These are phyloP conservation scores for Dimargaris cristalligena DNA, from an alignment of 192 early-diverging fungal genomes.

Conservation along the genomic window DNA sequence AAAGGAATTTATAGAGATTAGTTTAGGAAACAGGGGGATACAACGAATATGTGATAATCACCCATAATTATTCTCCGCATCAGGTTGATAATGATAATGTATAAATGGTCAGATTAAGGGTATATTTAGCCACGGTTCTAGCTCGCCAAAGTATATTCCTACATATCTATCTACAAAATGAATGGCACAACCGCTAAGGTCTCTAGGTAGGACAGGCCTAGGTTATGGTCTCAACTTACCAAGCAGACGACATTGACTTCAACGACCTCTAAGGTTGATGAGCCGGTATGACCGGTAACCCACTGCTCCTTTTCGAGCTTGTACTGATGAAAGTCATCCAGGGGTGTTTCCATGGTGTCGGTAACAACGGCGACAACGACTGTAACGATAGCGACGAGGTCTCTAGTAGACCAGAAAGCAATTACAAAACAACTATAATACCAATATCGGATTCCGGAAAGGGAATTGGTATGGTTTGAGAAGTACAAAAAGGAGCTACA, in stretches of 20 bases:
- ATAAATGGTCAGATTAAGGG: not conserved
- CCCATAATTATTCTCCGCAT: not conserved
- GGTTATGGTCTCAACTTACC: conserved; percentile 25
- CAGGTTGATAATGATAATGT: not conserved
- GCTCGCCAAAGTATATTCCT: not conserved
- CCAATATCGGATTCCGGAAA: too few species aligned
- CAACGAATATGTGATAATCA: not conserved
- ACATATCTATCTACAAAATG: not conserved
- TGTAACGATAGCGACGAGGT: too few species aligned
- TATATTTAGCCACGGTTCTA: not conserved
- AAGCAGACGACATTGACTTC: conserved; percentile 23
- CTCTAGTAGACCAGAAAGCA: too few species aligned
- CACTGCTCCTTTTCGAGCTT: conserved; percentile 35
- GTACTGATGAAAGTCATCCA: conserved; percentile 19
- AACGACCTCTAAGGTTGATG: conserved; percentile 29
- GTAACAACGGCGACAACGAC: too few species aligned
- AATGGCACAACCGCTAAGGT: not conserved
- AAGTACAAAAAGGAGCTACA: too few species aligned
- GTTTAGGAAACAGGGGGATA: not conserved
- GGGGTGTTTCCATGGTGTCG: too few species aligned
- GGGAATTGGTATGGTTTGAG: too few species aligned
- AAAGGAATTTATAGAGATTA: not conserved
- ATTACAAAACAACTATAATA: too few species aligned
- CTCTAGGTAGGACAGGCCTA: conserved; percentile 7
- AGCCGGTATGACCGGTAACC: conserved; percentile 35